Percentiles rank a stretch among this genome's conserved stretches.
Evolutionary conservation across 805 yeast genomes (phyloP).

Genomic region (Jamesozyma rosinii): DNA sequence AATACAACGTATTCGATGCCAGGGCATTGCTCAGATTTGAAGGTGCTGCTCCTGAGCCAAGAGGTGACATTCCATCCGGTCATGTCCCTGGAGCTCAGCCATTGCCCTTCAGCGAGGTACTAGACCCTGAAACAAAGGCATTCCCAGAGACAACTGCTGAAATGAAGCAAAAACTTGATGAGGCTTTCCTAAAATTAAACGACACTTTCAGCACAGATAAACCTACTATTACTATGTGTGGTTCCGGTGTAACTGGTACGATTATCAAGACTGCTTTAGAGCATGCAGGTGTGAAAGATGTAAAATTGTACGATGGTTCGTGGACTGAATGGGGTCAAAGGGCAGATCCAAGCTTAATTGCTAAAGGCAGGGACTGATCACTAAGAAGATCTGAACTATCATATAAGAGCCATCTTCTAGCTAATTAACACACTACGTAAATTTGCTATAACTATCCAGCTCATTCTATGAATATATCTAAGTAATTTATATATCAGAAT

Average conservation of each 20-base stretch:
- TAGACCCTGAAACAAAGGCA: conserved; percentile 39
- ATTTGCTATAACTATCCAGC: too few species aligned
- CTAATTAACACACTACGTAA: too few species aligned
- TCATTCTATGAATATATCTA: too few species aligned
- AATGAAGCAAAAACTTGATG: conserved; percentile 35
- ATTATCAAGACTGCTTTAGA: conserved; percentile 70
- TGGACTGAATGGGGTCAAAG: conserved; percentile 47
- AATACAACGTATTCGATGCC: conserved; percentile 67
- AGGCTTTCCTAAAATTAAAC: conserved; percentile 38
- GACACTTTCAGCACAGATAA: conserved; percentile 35
- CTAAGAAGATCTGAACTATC: too few species aligned
- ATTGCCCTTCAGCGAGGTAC: conserved; percentile 60
- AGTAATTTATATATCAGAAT: too few species aligned
- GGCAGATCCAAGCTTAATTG: conserved; percentile 16
- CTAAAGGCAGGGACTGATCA: conserved; percentile 19
- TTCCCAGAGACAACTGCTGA: conserved; percentile 34
- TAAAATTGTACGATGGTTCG: conserved; percentile 73
- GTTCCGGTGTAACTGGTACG: conserved; percentile 94
- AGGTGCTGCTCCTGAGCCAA: conserved; percentile 79
- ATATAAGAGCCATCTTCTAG: too few species aligned
- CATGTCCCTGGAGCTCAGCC: conserved; percentile 77
- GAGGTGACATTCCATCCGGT: conserved; percentile 81
- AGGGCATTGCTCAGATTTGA: conserved; percentile 66
- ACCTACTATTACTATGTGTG: conserved; percentile 83
- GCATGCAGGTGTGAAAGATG: conserved; percentile 38